phyloP scores from a whole-genome alignment of 805 yeast species.

The Wickerhamomyces sydowiorum region DNA sequence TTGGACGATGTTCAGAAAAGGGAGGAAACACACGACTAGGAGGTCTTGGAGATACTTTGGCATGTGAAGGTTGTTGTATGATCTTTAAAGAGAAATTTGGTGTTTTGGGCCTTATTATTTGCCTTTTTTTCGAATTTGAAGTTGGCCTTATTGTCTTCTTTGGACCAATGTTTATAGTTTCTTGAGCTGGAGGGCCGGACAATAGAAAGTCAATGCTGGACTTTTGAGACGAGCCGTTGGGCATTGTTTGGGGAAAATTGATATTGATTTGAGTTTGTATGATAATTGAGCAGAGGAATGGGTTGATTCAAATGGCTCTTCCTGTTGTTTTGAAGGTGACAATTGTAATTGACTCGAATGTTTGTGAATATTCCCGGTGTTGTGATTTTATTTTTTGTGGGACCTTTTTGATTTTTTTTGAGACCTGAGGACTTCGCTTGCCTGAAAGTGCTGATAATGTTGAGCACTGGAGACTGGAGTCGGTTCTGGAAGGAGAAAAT shows the following conservation, averaged over 20 bases:
- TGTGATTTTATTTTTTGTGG: too few relatives aligned
- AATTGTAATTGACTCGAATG: too few relatives aligned
- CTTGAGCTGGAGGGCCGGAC: neutral
- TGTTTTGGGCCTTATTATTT: constrained; percentile 12
- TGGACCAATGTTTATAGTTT: neutral
- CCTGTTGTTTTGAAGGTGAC: too few relatives aligned
- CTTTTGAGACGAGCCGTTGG: neutral
- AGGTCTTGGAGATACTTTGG: constrained; percentile 23
- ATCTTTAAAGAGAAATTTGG: constrained; percentile 15
- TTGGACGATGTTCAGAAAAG: constrained; percentile 26
- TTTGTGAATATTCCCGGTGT: too few relatives aligned
- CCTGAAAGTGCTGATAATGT: too few relatives aligned
- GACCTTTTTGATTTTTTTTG: too few relatives aligned
- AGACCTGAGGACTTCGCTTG: too few relatives aligned
- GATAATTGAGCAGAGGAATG: neutral
- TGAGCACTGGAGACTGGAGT: too few relatives aligned
- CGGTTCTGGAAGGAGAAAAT: too few relatives aligned
- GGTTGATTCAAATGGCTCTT: too few relatives aligned
- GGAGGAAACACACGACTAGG: constrained; percentile 19
- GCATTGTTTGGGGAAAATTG: neutral
- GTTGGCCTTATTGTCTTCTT: neutral
- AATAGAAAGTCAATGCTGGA: neutral
- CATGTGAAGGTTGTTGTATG: constrained; percentile 25
- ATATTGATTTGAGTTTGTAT: too few relatives aligned
- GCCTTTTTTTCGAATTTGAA: constrained; percentile 6